phyloP scores from a whole-genome alignment of 2,329 filamentous ascomycete species.

The Aspergillus sp. region DNA sequence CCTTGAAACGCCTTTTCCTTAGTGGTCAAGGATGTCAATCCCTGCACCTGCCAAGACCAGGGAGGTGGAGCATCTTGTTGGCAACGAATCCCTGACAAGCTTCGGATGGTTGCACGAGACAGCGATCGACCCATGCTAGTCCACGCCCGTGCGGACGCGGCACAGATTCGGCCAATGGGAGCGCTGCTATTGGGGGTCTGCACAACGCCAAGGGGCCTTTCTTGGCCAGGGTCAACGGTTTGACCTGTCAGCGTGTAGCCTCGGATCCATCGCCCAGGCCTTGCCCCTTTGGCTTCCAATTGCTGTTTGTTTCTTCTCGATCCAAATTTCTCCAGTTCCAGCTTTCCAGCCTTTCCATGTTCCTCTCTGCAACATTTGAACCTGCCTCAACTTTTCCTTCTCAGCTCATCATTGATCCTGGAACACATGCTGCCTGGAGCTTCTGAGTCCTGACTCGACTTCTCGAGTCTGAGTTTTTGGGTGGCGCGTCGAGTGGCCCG shows the following conservation, averaged over 20 bases:
- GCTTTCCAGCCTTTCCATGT: not conserved
- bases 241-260: slow-evolving; percentile 14
- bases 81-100: slow-evolving; percentile 17
- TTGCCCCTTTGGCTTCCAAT: slow-evolving; percentile 1
- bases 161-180: slow-evolving; percentile 5
- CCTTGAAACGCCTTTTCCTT: not conserved
- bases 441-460: not conserved
- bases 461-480: not conserved
- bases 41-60: not conserved
- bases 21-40: not conserved
- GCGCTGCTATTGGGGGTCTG: slow-evolving; percentile 8
- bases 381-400: not conserved
- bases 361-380: not conserved
- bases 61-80: not conserved
- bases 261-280: not conserved
- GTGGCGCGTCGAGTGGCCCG: not conserved
- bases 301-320: slow-evolving; percentile 8
- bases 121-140: slow-evolving; percentile 18
- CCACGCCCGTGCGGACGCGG: slow-evolving; percentile 20
- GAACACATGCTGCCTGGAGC: not conserved
- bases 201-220: slow-evolving; percentile 9
- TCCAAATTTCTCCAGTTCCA: not conserved
- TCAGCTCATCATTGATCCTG: not conserved
- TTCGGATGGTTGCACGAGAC: slow-evolving; percentile 22
- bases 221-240: not conserved